These are phyloP conservation scores for Akebia trifoliata DNA, from an alignment of 164 flowering plant genomes.

Conservation along the genomic window DNA sequence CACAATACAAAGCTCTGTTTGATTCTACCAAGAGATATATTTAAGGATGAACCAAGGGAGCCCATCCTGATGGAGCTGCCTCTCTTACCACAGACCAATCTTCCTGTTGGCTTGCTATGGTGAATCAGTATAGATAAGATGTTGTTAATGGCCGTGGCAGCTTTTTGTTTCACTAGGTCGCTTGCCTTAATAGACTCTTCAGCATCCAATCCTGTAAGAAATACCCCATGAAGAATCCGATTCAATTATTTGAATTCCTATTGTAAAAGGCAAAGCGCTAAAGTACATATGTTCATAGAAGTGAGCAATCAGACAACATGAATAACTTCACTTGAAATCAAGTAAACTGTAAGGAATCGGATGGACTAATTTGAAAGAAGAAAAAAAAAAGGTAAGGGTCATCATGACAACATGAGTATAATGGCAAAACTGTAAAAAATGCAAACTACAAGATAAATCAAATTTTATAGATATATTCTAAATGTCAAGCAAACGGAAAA, in stretches of 20 bases:
- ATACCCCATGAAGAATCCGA: neutral
- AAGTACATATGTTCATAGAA: too few species aligned
- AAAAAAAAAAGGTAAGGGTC: too few species aligned
- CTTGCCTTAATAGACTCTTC: constrained; percentile 68
- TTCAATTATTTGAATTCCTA: constrained; percentile 1
- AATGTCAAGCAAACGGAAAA: too few species aligned
- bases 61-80: constrained; percentile 33
- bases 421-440: too few species aligned
- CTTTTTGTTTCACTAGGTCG: constrained; percentile 69
- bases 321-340: too few species aligned
- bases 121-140: constrained; percentile 65
- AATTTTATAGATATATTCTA: too few species aligned
- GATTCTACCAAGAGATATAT: constrained; percentile 95
- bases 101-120: constrained; percentile 68
- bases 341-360: too few species aligned
- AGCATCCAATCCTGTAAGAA: constrained; percentile 43
- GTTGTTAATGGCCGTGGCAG: constrained; percentile 40
- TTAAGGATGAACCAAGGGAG: constrained; percentile 54
- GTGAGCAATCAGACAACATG: too few species aligned
- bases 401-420: too few species aligned
- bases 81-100: constrained; percentile 58
- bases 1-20: constrained; percentile 99
- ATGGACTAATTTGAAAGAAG: too few species aligned
- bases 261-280: neutral
- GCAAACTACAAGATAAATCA: too few species aligned